A percentile compares a stretch with the other conserved stretches of the same genome.
These are phyloP conservation scores for Tolypocladium ophioglossoides DNA, from an alignment of 2,329 filamentous ascomycete genomes.

Conservation along the genomic window DNA sequence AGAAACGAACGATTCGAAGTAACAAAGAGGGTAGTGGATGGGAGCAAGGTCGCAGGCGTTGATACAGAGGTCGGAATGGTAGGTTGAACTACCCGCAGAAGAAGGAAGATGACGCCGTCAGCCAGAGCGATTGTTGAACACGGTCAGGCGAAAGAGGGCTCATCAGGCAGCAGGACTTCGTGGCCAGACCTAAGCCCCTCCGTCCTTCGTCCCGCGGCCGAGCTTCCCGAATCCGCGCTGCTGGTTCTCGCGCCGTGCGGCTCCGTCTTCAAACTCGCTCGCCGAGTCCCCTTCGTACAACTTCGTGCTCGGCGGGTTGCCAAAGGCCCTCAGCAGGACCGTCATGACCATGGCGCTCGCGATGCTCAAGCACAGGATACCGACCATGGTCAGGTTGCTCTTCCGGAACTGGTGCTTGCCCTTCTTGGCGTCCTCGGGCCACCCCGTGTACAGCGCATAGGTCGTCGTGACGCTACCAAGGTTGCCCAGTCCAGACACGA, in stretches of 20 bases:
- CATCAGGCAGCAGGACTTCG: too few relatives aligned
- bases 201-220: slow-evolving; percentile 20
- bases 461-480: slow-evolving; percentile 79
- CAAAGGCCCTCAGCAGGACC: slow-evolving; percentile 48
- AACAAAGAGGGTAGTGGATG: neutral
- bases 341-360: slow-evolving; percentile 60
- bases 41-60: neutral
- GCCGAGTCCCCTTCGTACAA: slow-evolving; percentile 26
- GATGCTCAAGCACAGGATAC: slow-evolving; percentile 71
- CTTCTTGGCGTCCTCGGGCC: slow-evolving; percentile 62
- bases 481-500: slow-evolving; percentile 82
- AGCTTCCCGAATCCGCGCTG: slow-evolving; percentile 47
- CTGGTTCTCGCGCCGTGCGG: slow-evolving; percentile 44
- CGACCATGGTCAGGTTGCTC: slow-evolving; percentile 83
- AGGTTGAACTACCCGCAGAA: slow-evolving; percentile 26
- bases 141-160: neutral
- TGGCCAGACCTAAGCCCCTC: neutral
- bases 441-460: slow-evolving; percentile 81
- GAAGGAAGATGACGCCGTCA: slow-evolving; percentile 2
- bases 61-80: slow-evolving; percentile 5
- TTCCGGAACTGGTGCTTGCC: slow-evolving; percentile 65
- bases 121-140: slow-evolving; percentile 18
- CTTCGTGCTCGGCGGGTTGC: slow-evolving; percentile 40
- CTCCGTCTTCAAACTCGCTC: slow-evolving; percentile 46
- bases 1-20: too few relatives aligned